Base-by-base conservation (phyloP, 2,329 filamentous ascomycete species). In the Epichloe uncinata region DNA sequence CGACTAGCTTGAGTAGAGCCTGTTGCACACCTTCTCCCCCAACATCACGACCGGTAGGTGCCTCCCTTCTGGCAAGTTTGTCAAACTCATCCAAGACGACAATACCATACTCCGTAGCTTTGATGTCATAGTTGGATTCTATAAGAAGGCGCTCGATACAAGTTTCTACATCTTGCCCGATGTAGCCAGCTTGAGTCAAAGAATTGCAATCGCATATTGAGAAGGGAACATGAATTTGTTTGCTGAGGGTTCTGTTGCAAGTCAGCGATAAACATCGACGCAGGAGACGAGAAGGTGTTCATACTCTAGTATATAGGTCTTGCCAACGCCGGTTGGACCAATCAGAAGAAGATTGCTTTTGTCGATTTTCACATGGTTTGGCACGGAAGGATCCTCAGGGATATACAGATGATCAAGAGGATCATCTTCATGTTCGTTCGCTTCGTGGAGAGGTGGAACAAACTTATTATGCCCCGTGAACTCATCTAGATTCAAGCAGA, bases 41-140 rank as follows among this genome's bases (percentile, higher is more conserved):
- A 3, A 98, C 93, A 61, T 98, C 93, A 58, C 94, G 86, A 18
- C 90, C 91, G 53, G 95, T 89, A 53, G 81, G 81, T 13, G 90
- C 84, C 63, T 93, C 91, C 26, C 87, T 82, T 37, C 86, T 87
- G 2, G 93, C 90, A 52, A 97, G 90, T 69, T 98, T 98, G 72
- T 98, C 93, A 50, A 98, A 88, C 68, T 98, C 93, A 58, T 98
- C 93, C 18, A 98, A 74, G 50, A 95, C 93, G 45, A 98, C 88
- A 50, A 98, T 97, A 5, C 93, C 93, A 48, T 87, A 80, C 63
- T 98, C 91, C 7, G 89, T 84, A 49, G 84, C 81, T 52, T 82
- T 81, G 30, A 93, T 79, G 57, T 95, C 86, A 65, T 95, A 95
- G 63, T 94, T 91, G 8, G 91, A 82, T 52, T 94, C 89, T 49